Evolutionary conservation across 2,329 filamentous ascomycete species (phyloP).

Genomic region (Colletotrichum caudatum): DNA sequence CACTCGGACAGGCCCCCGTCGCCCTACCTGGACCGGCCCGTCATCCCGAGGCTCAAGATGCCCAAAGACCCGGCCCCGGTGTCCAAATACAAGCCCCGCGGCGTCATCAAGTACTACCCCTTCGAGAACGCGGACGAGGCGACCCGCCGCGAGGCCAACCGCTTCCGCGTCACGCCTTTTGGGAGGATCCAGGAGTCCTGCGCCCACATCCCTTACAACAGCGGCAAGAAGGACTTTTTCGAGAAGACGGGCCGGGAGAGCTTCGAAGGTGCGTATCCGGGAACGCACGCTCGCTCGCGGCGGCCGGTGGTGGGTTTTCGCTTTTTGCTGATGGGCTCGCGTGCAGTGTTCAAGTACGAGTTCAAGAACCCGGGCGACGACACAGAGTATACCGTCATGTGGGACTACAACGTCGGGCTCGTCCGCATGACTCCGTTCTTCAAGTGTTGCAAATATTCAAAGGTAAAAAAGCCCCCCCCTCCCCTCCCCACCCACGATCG

Average conservation of each 20-base stretch:
- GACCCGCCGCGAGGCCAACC: conserved; percentile 68
- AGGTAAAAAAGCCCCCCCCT: conserved; percentile 63
- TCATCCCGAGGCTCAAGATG: conserved; percentile 66
- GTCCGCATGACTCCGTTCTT: conserved; percentile 96
- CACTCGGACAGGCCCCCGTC: conserved; percentile 50
- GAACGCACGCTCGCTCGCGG: not conserved
- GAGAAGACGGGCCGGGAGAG: conserved; percentile 88
- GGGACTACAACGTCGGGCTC: conserved; percentile 96
- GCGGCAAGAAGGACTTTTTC: conserved; percentile 90
- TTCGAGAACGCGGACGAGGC: conserved; percentile 74
- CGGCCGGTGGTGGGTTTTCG: not conserved
- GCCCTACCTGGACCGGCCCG: conserved; percentile 45
- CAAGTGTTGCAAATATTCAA: conserved; percentile 88
- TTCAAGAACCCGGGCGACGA: conserved; percentile 79
- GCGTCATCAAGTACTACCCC: conserved; percentile 78
- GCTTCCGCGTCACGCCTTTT: conserved; percentile 75
- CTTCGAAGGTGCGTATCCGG: conserved; percentile 77
- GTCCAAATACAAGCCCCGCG: conserved; percentile 71
- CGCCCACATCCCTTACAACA: conserved; percentile 91
- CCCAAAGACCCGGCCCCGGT: conserved; percentile 74
- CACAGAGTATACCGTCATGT: conserved; percentile 82
- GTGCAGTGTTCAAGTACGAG: conserved; percentile 82
- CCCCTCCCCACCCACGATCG: not conserved
- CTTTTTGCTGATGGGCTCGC: conserved; percentile 18
- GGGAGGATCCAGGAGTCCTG: conserved; percentile 71